A percentile compares a stretch with the other conserved stretches of the same genome.
Conservation (phyloP, 768 basidiomycete species). For the Hygrocybe coccinea region DNA sequence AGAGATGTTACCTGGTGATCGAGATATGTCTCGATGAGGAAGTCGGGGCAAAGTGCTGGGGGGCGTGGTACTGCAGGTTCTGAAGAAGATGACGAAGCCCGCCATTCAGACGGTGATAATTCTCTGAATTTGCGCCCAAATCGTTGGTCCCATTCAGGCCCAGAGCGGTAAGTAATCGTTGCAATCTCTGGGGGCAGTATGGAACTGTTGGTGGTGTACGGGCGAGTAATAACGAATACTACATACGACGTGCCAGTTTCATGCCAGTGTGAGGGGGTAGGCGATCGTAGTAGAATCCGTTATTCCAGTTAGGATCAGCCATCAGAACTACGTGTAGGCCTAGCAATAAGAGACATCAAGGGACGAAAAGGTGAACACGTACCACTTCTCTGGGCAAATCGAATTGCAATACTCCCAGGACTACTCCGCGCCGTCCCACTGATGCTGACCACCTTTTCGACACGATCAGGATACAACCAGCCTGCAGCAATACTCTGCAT, state of each 20-base stretch:
- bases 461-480: slow-evolving; percentile 84
- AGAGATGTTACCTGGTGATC: slow-evolving; percentile 83
- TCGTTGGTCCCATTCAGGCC: slow-evolving; percentile 98
- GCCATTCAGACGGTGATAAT: slow-evolving; percentile 32
- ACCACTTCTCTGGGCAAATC: slow-evolving; percentile 96
- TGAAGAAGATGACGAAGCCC: slow-evolving; percentile 29
- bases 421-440: slow-evolving; percentile 92
- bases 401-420: slow-evolving; percentile 90
- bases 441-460: slow-evolving; percentile 88
- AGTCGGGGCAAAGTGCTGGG: slow-evolving; percentile 92
- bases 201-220: not conserved
- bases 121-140: slow-evolving; percentile 75
- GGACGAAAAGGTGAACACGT: slow-evolving; percentile 23
- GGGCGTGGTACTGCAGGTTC: slow-evolving; percentile 33
- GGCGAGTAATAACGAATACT: not conserved
- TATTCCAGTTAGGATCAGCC: slow-evolving; percentile 99
- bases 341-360: not conserved
- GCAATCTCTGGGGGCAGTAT: slow-evolving; percentile 76
- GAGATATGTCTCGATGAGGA: slow-evolving; percentile 96
- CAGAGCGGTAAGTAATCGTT: slow-evolving; percentile 97
- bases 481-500: slow-evolving; percentile 98
- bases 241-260: slow-evolving; percentile 91
- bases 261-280: slow-evolving; percentile 97
- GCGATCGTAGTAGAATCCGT: slow-evolving; percentile 94
- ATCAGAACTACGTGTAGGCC: slow-evolving; percentile 72